phyloP scores from a whole-genome alignment of 2,329 filamentous ascomycete genomes.

The Talaromyces piceae region DNA sequence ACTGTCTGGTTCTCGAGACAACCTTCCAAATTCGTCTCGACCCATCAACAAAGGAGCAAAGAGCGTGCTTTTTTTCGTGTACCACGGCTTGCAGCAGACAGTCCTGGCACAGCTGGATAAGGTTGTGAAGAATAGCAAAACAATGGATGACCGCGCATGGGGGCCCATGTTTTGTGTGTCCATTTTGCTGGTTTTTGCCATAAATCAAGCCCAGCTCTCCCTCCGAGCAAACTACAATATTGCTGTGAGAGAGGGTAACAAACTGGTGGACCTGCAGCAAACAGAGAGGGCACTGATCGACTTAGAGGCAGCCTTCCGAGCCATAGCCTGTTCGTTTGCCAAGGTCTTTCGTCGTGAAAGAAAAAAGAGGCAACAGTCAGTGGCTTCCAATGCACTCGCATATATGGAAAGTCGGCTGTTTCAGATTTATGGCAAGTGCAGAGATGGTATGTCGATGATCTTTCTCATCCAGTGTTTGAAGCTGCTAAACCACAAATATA shows the following conservation, averaged over 20 bases:
- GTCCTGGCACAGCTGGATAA: conserved; percentile 2
- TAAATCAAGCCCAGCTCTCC: conserved; percentile 8
- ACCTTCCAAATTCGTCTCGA: conserved; percentile 2
- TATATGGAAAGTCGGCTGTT: not conserved
- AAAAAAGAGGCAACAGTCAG: not conserved
- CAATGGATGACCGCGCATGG: not conserved
- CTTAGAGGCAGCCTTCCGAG: conserved; percentile 3
- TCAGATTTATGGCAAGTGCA: not conserved
- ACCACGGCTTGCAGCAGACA: not conserved
- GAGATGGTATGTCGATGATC: not conserved
- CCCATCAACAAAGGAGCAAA: conserved; percentile 9
- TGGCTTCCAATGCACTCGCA: not conserved
- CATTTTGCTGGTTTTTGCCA: conserved; percentile 5
- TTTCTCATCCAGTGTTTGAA: not conserved
- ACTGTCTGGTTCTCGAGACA: not conserved
- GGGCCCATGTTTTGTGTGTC: conserved; percentile 7
- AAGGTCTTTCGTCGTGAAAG: not conserved
- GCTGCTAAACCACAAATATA: not conserved
- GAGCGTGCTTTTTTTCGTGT: conserved; percentile 6
- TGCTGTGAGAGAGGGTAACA: not conserved
- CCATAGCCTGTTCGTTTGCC: not conserved
- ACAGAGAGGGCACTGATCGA: not conserved
- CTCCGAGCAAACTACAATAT: conserved; percentile 7
- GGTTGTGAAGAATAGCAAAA: not conserved
- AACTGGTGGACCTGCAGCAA: not conserved